Conservation (phyloP, 495 filamentous ascomycete genomes). For the Daldinia loculata region DNA sequence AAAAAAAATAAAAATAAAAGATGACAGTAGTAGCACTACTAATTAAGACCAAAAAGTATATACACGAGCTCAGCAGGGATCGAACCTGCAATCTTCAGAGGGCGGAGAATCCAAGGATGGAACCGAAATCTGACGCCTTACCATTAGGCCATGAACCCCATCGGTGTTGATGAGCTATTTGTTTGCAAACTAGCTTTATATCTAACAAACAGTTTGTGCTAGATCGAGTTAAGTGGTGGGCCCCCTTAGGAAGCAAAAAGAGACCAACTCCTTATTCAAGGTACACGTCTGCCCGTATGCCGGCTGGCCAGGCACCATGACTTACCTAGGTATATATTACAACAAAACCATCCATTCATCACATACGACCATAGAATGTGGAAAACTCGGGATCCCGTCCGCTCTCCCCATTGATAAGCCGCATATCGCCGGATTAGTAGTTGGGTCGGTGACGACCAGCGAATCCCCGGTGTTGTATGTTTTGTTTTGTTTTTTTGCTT, state of each 20-base stretch:
- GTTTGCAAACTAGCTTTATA: neutral
- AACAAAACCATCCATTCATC: neutral
- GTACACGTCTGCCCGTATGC: too few species aligned
- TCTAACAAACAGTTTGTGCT: neutral
- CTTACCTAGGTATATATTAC: too few species aligned
- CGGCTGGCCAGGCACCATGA: too few species aligned
- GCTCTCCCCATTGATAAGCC: constrained; percentile 57
- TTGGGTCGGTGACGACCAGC: constrained; percentile 60
- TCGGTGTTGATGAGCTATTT: neutral
- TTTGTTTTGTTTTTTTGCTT: constrained; percentile 11
- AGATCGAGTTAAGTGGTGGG: neutral
- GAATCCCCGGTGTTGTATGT: constrained; percentile 57
- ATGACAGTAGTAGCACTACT: neutral
- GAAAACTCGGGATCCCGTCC: constrained; percentile 60
- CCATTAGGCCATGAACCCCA: constrained; percentile 36
- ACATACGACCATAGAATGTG: constrained; percentile 56
- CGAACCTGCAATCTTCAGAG: constrained; percentile 45
- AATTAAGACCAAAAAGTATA: neutral
- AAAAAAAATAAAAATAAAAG: neutral
- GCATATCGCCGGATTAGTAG: constrained; percentile 53
- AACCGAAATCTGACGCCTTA: constrained; percentile 41
- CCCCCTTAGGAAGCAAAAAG: neutral
- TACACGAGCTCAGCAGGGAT: constrained; percentile 40
- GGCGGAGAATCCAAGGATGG: neutral
- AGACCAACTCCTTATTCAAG: neutral